Evolutionary conservation across 2,329 filamentous ascomycete genomes (phyloP), one percentile per base, ranked within the genome.

Genomic region (Talaromyces amestolkiae): DNA sequence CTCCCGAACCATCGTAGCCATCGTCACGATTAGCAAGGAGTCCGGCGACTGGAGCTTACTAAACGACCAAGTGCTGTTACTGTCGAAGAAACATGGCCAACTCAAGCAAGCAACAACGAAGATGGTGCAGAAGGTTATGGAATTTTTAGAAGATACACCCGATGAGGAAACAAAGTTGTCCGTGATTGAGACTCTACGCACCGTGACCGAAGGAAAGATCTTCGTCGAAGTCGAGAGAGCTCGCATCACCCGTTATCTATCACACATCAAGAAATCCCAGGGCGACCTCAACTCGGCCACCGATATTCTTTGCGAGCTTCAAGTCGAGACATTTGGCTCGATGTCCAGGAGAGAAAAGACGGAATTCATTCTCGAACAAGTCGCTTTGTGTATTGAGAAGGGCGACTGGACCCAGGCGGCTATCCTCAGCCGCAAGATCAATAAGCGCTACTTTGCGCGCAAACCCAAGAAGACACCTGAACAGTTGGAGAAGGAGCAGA

Each of bases 41-140:
- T 89, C 91, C 22, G 90, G 90, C 71, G 93, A 99, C 79, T 99
- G 95, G 95, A 89, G 88, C 78, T 83, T 97, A 74, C 86, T 99
- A 81, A 98, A 97, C 78, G 95, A 99, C 82, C 95, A 99, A 82
- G 92, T 97, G 69, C 85, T 97, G 73, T 85, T 97, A 69, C 85
- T 99, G 65, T 98, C 95, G 70, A 99, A 99, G 89, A 99, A 99
- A 84, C 95, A 99, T 91, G 92, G 93, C 73, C 95, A 99, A 84
- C 93, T 99, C 76, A 99, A 99, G 82, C 95, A 98, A 81, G 95
- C 95, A 75, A 95, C 93, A 74, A 98, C 95, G 73, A 95, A 94
- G 84, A 99, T 99, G 95, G 93, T 99, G 67, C 95, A 99, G 84
- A 90, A 89, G 58, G 93, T 97, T 68, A 97, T 99, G 89, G 85